Evolutionary conservation across 495 filamentous ascomycete genomes (phyloP), one percentile per base, ranked within the genome.

Genomic region (Aspergillus bridgeri): DNA sequence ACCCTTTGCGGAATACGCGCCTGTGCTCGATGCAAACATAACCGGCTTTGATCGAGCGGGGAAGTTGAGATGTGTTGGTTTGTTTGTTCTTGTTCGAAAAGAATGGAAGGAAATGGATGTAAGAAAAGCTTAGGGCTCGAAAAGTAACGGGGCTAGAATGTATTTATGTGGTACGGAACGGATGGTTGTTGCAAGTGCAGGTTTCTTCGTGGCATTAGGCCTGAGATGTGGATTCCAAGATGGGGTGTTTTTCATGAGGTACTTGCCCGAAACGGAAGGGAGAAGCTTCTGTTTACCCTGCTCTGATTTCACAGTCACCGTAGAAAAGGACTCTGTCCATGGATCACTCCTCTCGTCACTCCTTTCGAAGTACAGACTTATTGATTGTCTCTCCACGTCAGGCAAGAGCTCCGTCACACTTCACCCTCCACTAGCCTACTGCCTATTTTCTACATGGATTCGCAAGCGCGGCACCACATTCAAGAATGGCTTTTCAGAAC

Each of bases 1-100:
- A 17, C 3, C 0, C 19, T 52, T 23, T 64, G 61, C 38, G 8
- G 46, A 4, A 20, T 64, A 23, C 24, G 24, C 2, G 53, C 50
- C 8, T 63, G 61, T 44, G 27, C 6, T 13, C 46, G 54, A 2
- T 64, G 57, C 48, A 51, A 52, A 22, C 11, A 21, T 1, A 60
- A 60, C 22, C 51, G 58, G 18, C 20, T 56, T 11, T 53, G 33
- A 47, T 54, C 6, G 6, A 22, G 17, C 22, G 6, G 21, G 4
- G 13, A 44, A 54, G 51, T 42, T 54, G 1, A 17, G 13, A 38
- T 38, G 1, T 38, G 33, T 38, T 48, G 19, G 18, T 13, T 6
- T 20, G 46, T 20, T 22, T 48, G 19, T 6, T 20, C 45, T 48
- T n/a, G n/a, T n/a, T n/a, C n/a, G n/a, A n/a, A n/a, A n/a, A n/a